Conservation (phyloP, 2,329 filamentous ascomycete genomes). For the Endocalyx cinctus region DNA sequence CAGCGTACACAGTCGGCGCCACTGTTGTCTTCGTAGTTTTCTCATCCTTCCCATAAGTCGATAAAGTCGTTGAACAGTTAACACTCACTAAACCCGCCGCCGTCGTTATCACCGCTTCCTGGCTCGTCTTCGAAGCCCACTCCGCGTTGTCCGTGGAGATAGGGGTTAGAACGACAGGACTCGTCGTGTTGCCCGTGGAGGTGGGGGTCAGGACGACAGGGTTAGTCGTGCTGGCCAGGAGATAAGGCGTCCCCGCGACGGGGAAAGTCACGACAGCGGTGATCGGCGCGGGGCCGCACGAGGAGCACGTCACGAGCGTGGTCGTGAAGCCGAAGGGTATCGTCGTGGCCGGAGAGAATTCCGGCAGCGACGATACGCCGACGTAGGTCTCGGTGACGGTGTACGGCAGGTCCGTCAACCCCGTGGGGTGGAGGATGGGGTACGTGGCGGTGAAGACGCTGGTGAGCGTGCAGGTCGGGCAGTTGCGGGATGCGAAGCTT, state of each 20-base stretch:
- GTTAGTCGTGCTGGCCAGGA: neutral
- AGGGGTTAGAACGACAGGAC: no score
- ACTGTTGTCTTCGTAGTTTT: no score
- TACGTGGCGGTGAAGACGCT: constrained; percentile 14
- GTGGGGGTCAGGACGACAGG: no score
- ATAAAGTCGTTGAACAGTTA: no score
- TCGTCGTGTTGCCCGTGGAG: no score
- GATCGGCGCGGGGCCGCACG: constrained; percentile 5
- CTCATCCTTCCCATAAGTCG: no score
- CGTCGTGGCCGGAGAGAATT: constrained; percentile 10
- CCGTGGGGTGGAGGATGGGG: constrained; percentile 7
- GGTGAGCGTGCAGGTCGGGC: constrained; percentile 13
- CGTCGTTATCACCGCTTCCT: no score
- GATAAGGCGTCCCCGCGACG: constrained; percentile 5
- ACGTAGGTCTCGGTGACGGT: constrained; percentile 18
- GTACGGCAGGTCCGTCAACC: constrained; percentile 9
- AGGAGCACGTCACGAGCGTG: constrained; percentile 12
- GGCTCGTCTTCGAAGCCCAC: no score
- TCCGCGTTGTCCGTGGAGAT: no score
- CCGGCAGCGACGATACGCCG: constrained; percentile 15
- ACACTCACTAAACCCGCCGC: no score
- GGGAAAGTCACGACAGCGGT: constrained; percentile 13
- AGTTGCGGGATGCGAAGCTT: constrained; percentile 11
- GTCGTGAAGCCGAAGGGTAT: constrained; percentile 17
- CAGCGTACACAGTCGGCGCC: no score